These are phyloP conservation scores for Echites panduratus DNA, from an alignment of 257 asterid species.

Conservation along the genomic window DNA sequence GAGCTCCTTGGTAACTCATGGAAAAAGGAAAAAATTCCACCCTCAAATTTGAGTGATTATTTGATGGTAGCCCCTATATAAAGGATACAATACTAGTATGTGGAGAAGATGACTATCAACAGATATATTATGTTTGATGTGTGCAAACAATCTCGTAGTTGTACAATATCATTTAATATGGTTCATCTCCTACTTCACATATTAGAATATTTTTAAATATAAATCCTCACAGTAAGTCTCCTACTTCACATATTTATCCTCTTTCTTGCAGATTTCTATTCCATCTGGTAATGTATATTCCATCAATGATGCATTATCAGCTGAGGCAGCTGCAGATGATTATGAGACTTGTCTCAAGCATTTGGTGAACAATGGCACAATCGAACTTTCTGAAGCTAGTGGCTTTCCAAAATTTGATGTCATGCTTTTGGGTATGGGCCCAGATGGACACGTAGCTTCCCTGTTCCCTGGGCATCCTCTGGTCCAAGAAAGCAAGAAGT, in stretches of 20 bases:
- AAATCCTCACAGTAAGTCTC: not conserved
- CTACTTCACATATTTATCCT: conserved; percentile 1
- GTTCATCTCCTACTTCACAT: not conserved
- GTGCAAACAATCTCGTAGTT: not conserved
- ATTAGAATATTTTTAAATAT: not conserved
- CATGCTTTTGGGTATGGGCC: conserved; percentile 94
- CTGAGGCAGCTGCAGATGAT: conserved; percentile 93
- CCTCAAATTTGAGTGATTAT: not conserved
- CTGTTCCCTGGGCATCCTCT: conserved; percentile 84
- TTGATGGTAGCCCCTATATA: not conserved
- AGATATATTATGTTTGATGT: not conserved
- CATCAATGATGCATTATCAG: conserved; percentile 75
- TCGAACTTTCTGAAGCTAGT: conserved; percentile 40
- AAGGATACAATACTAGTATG: not conserved
- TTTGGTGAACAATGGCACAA: conserved; percentile 43
- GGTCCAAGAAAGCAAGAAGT: conserved; percentile 57
- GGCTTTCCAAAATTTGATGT: conserved; percentile 88
- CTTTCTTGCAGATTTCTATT: conserved; percentile 59
- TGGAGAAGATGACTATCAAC: not conserved
- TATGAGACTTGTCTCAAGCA: conserved; percentile 78
- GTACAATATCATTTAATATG: not conserved
- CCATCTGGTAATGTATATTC: conserved; percentile 77
- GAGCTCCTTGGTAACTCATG: not conserved
- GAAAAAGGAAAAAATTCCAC: not conserved
- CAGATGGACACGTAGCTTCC: conserved; percentile 94